Base-by-base conservation (phyloP, 2,329 filamentous ascomycete genomes). In the Penicillium freii region DNA sequence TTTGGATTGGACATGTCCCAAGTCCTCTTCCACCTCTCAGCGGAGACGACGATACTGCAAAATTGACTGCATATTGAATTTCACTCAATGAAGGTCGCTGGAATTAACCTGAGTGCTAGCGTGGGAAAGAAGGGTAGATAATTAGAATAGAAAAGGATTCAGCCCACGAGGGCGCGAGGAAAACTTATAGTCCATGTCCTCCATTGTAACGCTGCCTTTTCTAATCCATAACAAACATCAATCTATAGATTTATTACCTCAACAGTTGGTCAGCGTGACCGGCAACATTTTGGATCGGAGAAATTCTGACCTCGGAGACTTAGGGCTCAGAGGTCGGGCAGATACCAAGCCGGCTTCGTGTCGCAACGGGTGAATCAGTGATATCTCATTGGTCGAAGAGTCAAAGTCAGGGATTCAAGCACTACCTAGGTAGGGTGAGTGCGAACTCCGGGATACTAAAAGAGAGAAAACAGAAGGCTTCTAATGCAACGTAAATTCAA, bases 1-100 rank as follows among this genome's bases (percentile, higher is more conserved):
- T 40, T 61, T 62, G 58, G 34, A 52, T 40, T 54, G 51, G 33
- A 25, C 45, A 23, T 40, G 1, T 33, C 25, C 48, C 31, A 56
- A 23, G 21, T 46, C 48, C 29, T 56, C 46, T 27, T 58, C 49
- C 23, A 25, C 50, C 34, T 54, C 42, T 17, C 40, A 48, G 21
- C 54, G 46, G 8, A 54, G 36, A 33, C 44, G 51, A 45, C 43
- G 51, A 25, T 47, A 48, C 36, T 53, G 45, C 5, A 54, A 43
- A 17, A 31, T 34, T 10, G 51, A 48, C 43, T 57, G 23, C 45
- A 54, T 58, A 29, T 39, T 4, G 23, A 9, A 33, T 31, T 46
- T 15, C 44, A 23, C 42, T n/a, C 25, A n/a, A 10, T 46, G 11
- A 19, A 21, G 11, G 4, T 33, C 13, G 44, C n/a, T 46, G 27